These are phyloP conservation scores for Neofusicoccum umdonicola DNA, from an alignment of 2,329 filamentous ascomycete genomes.

Conservation along the genomic window DNA sequence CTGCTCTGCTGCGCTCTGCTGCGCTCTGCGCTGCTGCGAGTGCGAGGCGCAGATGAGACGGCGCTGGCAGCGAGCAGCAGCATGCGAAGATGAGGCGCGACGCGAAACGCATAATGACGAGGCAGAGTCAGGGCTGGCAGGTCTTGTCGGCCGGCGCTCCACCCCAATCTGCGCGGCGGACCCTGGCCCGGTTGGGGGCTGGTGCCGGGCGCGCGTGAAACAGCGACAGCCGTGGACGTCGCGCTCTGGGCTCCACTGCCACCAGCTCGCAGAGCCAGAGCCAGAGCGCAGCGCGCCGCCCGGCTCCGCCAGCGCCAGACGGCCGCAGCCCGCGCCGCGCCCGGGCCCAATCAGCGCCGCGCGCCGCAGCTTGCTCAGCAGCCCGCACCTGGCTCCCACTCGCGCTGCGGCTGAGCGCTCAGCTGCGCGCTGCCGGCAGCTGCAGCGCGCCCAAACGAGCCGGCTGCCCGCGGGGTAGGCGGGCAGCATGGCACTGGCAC, in stretches of 20 bases:
- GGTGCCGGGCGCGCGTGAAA: not conserved
- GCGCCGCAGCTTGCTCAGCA: not conserved
- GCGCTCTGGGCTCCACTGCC: too few species aligned
- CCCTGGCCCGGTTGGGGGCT: not conserved
- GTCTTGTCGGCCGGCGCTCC: not conserved
- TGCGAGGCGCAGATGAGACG: not conserved
- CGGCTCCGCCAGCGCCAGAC: not conserved
- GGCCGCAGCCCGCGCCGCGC: not conserved
- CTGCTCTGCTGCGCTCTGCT: too few species aligned
- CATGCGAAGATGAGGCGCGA: not conserved
- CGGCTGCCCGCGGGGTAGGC: not conserved
- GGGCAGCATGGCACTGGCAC: not conserved
- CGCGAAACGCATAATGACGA: not conserved
- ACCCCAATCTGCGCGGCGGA: not conserved
- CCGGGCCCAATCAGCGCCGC: not conserved
- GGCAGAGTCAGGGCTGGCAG: not conserved
- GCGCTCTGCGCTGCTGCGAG: not conserved
- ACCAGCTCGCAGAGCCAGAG: too few species aligned
- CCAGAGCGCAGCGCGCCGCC: too few species aligned
- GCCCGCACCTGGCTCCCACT: not conserved
- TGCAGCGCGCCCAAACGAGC: not conserved
- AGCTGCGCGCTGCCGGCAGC: not conserved
- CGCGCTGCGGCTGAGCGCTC: not conserved
- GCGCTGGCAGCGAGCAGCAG: not conserved
- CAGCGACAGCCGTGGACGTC: not conserved